phyloP scores from a whole-genome alignment of 345 rosid species.

The Mercurialis annua region DNA sequence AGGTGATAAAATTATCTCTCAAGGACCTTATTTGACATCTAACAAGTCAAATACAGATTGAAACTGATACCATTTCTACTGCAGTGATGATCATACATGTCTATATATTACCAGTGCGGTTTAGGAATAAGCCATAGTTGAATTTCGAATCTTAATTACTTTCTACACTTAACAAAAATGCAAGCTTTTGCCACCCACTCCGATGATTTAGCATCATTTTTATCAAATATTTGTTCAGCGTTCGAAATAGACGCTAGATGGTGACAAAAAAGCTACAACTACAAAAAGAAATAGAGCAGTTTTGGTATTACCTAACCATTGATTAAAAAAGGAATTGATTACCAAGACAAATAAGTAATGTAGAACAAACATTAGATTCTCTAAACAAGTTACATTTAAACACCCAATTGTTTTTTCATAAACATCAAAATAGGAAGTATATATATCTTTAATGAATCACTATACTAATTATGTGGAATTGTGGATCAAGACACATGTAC shows the following conservation, averaged over 20 bases:
- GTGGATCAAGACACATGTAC: not conserved
- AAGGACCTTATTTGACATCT: not conserved
- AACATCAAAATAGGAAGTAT: not conserved
- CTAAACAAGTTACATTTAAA: not conserved
- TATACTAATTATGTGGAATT: not conserved
- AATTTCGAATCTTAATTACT: not conserved
- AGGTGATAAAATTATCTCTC: not conserved
- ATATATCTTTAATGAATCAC: not conserved
- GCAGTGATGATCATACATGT: not conserved
- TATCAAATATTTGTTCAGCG: not conserved
- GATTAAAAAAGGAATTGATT: not conserved
- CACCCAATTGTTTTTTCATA: not conserved
- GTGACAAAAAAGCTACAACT: not conserved
- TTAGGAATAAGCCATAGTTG: not conserved
- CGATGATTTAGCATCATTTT: not conserved
- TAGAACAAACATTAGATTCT: not conserved
- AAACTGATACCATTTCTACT: not conserved
- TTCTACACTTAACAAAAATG: not conserved
- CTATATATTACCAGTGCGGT: not conserved
- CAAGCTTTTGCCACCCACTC: not conserved
- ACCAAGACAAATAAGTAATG: not conserved
- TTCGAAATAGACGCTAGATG: not conserved
- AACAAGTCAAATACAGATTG: not conserved
- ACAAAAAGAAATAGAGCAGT: not conserved
- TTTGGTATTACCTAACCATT: not conserved